phyloP scores from a whole-genome alignment of 176 grass and related monocot genomes.

The Dendrocalamus sinicus region DNA sequence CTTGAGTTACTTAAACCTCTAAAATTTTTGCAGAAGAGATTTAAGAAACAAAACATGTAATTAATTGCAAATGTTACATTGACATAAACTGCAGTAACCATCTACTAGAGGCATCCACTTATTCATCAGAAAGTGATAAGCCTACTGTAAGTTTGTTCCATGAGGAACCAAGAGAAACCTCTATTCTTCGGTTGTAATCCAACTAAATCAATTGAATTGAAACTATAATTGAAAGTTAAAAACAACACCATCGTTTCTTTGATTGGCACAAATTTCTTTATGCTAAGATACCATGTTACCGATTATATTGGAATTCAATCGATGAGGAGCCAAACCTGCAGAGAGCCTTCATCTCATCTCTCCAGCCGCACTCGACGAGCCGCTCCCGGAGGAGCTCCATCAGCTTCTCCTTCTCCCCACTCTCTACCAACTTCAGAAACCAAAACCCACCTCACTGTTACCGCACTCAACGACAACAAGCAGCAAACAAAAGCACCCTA shows the following conservation, averaged over 20 bases:
- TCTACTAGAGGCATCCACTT: not conserved
- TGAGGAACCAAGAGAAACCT: not conserved
- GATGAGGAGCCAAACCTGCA: conserved; percentile 74
- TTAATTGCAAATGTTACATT: not conserved
- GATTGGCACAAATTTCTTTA: not conserved
- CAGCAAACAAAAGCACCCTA: conserved; percentile 21
- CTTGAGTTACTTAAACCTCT: not conserved
- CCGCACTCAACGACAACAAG: not conserved
- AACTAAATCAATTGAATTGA: not conserved
- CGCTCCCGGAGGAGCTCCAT: conserved; percentile 97
- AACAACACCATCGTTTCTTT: not conserved
- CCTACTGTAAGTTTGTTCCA: not conserved
- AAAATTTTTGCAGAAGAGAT: not conserved
- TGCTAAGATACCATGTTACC: not conserved
- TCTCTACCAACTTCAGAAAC: conserved; percentile 92
- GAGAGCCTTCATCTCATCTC: conserved; percentile 94
- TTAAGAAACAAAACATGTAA: not conserved
- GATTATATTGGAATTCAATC: conserved; percentile 18
- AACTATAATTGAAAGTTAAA: not conserved
- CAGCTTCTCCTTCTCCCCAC: conserved; percentile 95
- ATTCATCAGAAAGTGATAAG: not conserved
- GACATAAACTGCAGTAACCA: not conserved
- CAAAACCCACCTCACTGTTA: conserved; percentile 41
- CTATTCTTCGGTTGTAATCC: not conserved
- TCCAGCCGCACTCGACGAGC: conserved; percentile 95